phyloP scores from a whole-genome alignment of 2,329 filamentous ascomycete species.

The Clarireedia sp. region DNA sequence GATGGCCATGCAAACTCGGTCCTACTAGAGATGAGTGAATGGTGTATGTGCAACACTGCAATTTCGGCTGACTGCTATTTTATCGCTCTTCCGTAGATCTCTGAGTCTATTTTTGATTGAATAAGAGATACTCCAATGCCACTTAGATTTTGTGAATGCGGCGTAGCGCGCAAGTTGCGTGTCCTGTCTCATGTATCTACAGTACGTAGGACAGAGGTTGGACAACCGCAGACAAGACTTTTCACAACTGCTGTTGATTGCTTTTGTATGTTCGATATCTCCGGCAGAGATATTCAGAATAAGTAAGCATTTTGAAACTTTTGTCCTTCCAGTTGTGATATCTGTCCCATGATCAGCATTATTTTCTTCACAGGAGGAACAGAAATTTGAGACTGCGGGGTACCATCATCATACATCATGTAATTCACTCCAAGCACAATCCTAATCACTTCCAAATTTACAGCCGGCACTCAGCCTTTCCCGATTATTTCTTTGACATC shows the following conservation, averaged over 20 bases:
- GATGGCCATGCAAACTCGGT: too few species aligned
- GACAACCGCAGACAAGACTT: not conserved
- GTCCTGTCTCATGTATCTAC: not conserved
- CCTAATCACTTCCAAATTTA: conserved; percentile 7
- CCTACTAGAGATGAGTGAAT: too few species aligned
- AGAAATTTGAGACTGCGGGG: not conserved
- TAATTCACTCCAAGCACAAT: not conserved
- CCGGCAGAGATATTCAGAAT: not conserved
- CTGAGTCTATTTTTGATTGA: too few species aligned
- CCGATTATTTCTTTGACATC: too few species aligned
- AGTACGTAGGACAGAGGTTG: not conserved
- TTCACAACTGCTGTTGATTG: not conserved
- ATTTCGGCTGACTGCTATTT: too few species aligned
- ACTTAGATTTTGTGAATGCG: not conserved
- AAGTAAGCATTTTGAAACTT: not conserved
- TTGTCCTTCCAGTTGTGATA: not conserved
- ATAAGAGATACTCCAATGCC: not conserved
- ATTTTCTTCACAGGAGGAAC: not conserved
- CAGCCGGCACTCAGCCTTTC: conserved; percentile 10
- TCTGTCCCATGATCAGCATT: not conserved
- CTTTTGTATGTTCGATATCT: not conserved
- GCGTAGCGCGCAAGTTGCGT: not conserved
- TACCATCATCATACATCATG: not conserved
- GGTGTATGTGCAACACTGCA: too few species aligned
- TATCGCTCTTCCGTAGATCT: too few species aligned